Base-by-base conservation (phyloP, 371 early-diverging fungal species). In the Mortierella sp. region DNA sequence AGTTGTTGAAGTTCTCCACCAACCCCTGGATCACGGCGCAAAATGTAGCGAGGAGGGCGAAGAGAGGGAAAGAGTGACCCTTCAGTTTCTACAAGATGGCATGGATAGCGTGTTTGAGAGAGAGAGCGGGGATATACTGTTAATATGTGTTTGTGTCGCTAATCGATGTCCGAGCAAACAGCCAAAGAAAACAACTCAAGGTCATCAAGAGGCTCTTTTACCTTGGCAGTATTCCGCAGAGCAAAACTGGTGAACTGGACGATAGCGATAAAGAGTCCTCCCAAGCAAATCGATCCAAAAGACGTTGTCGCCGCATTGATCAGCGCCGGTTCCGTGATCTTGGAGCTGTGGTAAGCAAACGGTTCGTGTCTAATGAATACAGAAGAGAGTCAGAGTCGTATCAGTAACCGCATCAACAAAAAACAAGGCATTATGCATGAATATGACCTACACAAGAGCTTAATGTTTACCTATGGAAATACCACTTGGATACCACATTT, bases 401-500 rank as follows among this genome's bases (percentile, higher is more conserved):
- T 19, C 3, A 50, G 14, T 50, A 28, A 42, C 38, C 19, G 16
- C 50, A 11, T 0, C 16, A n/a, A 50, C 19, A 31, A 54, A 72
- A 45, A 26, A 38, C 42, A 38, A 45, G 11, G 47, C 65, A 71
- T n/a, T 16, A 34, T 7, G 34, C 45, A 73, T 26, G 44, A 13
- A 2, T 24, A 60, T 26, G 45, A 3, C 42, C 34, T 38, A 26
- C 28, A 72, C n/a, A 10, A 3, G 19, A 34, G 8, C 13, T 21
- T 57, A 10, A 1, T 21, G n/a, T 34, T 75, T 89, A 88, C 89
- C 91, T 84, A 74, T 93, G 93, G 71, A 94, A 94, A 80, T 95
- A 96, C 96, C 96, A 96, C 82, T 95, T 91, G 5, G 95, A 94
- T 4, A 94, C 94, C 9, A 95, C 92, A 2, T 94, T 92, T 3